Evolutionary conservation across 345 rosid species (phyloP).

Genomic region (Eucalyptus sideroxylon): DNA sequence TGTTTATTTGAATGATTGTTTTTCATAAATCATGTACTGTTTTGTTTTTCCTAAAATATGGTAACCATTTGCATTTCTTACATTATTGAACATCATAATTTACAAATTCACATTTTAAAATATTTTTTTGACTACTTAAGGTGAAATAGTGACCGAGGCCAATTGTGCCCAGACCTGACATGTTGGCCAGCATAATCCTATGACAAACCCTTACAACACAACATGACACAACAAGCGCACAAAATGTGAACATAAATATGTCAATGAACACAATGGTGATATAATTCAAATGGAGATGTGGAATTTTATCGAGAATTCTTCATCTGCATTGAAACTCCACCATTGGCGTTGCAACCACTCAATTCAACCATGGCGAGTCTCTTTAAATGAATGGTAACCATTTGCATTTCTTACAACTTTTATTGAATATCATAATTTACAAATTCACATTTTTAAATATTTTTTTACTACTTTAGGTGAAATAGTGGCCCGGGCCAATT

Average conservation of each 20-base stretch:
- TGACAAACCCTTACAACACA: too few species aligned
- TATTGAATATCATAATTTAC: too few species aligned
- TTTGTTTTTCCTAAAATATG: neutral
- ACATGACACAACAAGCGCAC: too few species aligned
- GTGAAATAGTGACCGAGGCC: too few species aligned
- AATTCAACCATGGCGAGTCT: too few species aligned
- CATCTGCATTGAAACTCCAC: neutral
- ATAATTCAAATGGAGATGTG: neutral
- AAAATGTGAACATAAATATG: neutral
- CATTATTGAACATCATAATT: neutral
- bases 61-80: neutral
- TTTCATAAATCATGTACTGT: neutral
- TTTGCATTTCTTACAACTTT: too few species aligned
- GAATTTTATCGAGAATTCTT: neutral
- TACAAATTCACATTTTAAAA: neutral
- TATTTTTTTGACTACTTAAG: neutral
- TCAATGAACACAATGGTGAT: neutral
- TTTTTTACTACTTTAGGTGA: neutral
- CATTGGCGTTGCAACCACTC: too few species aligned
- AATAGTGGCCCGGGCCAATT: too few species aligned
- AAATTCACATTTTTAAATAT: neutral
- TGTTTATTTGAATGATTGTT: neutral
- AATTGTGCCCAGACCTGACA: fast-evolving
- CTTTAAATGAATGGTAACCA: neutral
- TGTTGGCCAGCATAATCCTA: too few species aligned